Conservation (phyloP, 345 rosid genomes). For the Euphorbia peplus region DNA sequence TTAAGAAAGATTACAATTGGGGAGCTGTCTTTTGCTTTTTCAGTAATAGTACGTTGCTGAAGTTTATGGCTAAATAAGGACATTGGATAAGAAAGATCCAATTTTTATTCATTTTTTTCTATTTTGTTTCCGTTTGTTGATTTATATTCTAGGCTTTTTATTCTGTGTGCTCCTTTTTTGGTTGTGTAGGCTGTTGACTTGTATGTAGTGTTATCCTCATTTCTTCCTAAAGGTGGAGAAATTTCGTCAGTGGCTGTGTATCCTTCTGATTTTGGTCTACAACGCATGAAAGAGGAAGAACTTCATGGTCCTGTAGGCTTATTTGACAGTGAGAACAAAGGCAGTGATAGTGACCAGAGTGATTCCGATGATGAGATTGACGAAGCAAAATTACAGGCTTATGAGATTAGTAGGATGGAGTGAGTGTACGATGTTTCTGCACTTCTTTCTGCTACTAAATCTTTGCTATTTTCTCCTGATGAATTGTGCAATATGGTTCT, state of each 20-base stretch:
- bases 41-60: background rate
- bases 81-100: background rate
- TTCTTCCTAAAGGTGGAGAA: conserved; percentile 77
- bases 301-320: conserved; percentile 81
- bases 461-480: background rate
- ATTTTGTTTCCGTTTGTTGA: background rate
- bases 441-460: background rate
- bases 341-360: conserved; percentile 26
- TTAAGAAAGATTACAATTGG: background rate
- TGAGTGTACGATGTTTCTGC: conserved; percentile 25
- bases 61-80: background rate
- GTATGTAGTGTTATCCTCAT: conserved; percentile 69
- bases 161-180: background rate
- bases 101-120: background rate
- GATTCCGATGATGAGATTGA: conserved; percentile 42
- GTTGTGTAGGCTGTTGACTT: conserved; percentile 71
- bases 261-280: conserved; percentile 89
- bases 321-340: conserved; percentile 46
- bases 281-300: conserved; percentile 93
- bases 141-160: background rate
- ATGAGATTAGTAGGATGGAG: conserved; percentile 81
- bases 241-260: conserved; percentile 70
- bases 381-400: conserved; percentile 60
- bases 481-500: background rate
- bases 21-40: background rate